A percentile compares a stretch with the other conserved stretches of the same genome.
phyloP scores from a whole-genome alignment of 2,329 filamentous ascomycete species.

The Neonectria faginata region DNA sequence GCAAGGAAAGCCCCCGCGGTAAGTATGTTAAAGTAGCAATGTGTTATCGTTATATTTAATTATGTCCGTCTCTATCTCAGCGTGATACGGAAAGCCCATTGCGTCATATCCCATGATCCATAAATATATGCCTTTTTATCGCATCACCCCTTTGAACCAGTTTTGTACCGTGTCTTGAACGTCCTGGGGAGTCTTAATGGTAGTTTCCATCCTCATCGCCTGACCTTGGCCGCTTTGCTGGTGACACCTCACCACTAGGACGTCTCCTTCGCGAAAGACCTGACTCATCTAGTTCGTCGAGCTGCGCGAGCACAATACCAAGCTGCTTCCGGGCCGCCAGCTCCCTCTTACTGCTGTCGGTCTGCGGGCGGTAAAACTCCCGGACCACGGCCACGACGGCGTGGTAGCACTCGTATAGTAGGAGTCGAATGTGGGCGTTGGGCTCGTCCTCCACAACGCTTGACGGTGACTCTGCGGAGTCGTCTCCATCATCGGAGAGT shows the following conservation, averaged over 20 bases:
- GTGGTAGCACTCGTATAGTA: slow-evolving; percentile 71
- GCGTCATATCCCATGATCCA: slow-evolving; percentile 16
- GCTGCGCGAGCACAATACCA: slow-evolving; percentile 57
- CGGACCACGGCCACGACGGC: slow-evolving; percentile 63
- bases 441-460: slow-evolving; percentile 57
- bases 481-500: slow-evolving; percentile 25
- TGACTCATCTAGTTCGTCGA: slow-evolving; percentile 57
- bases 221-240: slow-evolving; percentile 58
- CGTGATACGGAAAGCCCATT: slow-evolving; percentile 25
- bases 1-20: slow-evolving; percentile 22
- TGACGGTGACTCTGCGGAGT: slow-evolving; percentile 11
- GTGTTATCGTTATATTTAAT: slow-evolving; percentile 14
- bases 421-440: slow-evolving; percentile 59
- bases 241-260: slow-evolving; percentile 56
- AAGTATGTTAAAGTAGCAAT: neutral
- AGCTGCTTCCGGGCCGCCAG: slow-evolving; percentile 65
- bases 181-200: neutral
- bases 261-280: slow-evolving; percentile 47
- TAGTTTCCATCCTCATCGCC: slow-evolving; percentile 37
- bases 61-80: slow-evolving; percentile 8
- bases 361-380: slow-evolving; percentile 66
- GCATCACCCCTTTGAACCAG: neutral
- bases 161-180: neutral
- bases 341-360: slow-evolving; percentile 62
- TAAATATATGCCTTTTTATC: slow-evolving; percentile 25